Conservation (phyloP, 2,329 filamentous ascomycete genomes). For the Penicillium aurantiogriseum region DNA sequence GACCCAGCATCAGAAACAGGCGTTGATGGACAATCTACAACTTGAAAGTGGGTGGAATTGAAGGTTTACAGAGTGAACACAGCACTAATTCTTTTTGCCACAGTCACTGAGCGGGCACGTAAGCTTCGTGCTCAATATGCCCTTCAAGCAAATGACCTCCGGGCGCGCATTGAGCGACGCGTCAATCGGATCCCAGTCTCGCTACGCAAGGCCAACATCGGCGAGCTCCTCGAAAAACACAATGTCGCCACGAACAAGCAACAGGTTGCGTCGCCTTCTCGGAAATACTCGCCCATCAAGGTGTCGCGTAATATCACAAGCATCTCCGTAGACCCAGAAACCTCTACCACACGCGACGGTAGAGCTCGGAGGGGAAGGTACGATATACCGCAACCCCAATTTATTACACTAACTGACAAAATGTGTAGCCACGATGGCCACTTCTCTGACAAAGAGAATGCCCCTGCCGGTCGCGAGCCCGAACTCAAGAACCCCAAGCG, state of each 20-base stretch:
- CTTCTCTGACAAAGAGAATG: slow-evolving; percentile 75
- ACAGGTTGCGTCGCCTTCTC: slow-evolving; percentile 32
- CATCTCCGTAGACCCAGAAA: slow-evolving; percentile 32
- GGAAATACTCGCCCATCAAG: slow-evolving; percentile 33
- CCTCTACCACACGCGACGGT: slow-evolving; percentile 30
- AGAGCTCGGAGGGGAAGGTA: slow-evolving; percentile 36
- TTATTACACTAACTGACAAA: not conserved
- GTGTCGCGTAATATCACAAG: slow-evolving; percentile 28
- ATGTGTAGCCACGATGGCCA: slow-evolving; percentile 60
- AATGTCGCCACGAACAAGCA: slow-evolving; percentile 26
- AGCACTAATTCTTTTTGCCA: slow-evolving; percentile 11
- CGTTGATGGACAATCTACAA: slow-evolving; percentile 83
- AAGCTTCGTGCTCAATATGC: slow-evolving; percentile 87
- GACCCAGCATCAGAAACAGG: slow-evolving; percentile 73
- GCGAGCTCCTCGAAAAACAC: slow-evolving; percentile 67
- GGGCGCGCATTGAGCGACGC: slow-evolving; percentile 84
- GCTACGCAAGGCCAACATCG: slow-evolving; percentile 76
- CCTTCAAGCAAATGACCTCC: slow-evolving; percentile 79
- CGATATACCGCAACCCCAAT: slow-evolving; percentile 8
- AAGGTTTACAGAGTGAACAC: not conserved
- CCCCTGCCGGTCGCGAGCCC: slow-evolving; percentile 32
- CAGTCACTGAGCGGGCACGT: slow-evolving; percentile 83
- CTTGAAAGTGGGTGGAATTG: slow-evolving; percentile 69
- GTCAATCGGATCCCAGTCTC: slow-evolving; percentile 85
- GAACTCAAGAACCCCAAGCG: slow-evolving; percentile 70